A percentile compares a stretch with the other conserved stretches of the same genome.
Conservation (phyloP, 2,329 filamentous ascomycete genomes). For the Stachybotrys chlorohalonatus region DNA sequence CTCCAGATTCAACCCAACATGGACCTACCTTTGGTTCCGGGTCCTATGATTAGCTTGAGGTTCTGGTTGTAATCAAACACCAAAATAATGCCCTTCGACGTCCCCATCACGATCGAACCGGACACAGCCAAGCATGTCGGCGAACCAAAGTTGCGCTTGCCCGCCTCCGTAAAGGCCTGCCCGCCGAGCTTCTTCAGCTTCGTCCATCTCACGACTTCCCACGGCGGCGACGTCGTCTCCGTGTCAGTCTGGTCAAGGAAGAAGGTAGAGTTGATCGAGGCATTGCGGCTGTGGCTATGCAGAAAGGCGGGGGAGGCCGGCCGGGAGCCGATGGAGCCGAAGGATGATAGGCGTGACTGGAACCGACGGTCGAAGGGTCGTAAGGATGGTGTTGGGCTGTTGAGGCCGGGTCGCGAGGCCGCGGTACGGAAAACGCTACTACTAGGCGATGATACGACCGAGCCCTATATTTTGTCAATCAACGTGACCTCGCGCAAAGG, state of each 20-base stretch:
- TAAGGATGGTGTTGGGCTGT: constrained; percentile 71
- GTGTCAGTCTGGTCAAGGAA: constrained; percentile 52
- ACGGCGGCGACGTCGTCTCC: constrained; percentile 70
- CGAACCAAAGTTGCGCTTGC: constrained; percentile 83
- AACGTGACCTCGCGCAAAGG: not conserved
- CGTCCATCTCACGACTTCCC: constrained; percentile 97
- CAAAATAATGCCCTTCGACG: constrained; percentile 86
- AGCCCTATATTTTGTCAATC: constrained; percentile 40
- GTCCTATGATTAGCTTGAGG: constrained; percentile 86
- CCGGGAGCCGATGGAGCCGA: constrained; percentile 48
- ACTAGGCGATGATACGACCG: constrained; percentile 55
- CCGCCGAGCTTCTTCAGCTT: constrained; percentile 81
- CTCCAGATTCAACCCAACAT: not conserved
- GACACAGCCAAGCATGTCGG: constrained; percentile 87
- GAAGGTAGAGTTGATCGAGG: constrained; percentile 66
- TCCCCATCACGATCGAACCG: constrained; percentile 81
- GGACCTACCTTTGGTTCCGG: constrained; percentile 72
- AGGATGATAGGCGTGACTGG: constrained; percentile 69
- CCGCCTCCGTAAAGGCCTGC: constrained; percentile 86
- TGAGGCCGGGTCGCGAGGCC: constrained; percentile 54
- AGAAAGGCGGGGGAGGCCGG: constrained; percentile 71
- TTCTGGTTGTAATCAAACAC: constrained; percentile 98
- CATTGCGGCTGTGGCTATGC: constrained; percentile 68
- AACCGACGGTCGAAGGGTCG: constrained; percentile 93
- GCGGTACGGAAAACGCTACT: constrained; percentile 66